Evolutionary conservation across 306 rosid species (phyloP).

Genomic region (Trifolium subterraneum): DNA sequence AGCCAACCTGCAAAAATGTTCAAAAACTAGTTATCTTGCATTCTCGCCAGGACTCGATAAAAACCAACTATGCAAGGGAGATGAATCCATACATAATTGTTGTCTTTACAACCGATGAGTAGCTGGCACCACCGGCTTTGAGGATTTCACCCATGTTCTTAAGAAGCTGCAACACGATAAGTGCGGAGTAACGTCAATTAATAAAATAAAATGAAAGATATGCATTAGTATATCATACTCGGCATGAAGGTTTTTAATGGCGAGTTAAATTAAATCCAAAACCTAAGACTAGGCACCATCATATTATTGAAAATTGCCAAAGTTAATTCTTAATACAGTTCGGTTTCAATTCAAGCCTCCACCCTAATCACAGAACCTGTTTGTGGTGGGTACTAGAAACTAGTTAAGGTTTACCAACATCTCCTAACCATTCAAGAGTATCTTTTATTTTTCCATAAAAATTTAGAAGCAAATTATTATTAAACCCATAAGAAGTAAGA

Average conservation of each 20-base stretch:
- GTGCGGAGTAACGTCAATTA: background rate
- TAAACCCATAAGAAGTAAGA: no score
- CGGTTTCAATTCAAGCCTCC: no score
- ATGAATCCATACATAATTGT: conserved; percentile 69
- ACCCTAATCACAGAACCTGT: no score
- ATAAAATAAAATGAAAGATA: background rate
- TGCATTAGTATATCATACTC: no score
- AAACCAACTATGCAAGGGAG: background rate
- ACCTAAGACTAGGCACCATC: background rate
- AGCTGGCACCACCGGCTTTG: conserved; percentile 77
- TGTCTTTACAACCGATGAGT: conserved; percentile 87
- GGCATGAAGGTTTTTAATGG: background rate
- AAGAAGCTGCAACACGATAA: conserved; percentile 56
- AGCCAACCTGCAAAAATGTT: conserved; percentile 74
- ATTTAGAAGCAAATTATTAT: no score
- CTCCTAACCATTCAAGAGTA: no score
- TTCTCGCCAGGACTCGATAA: background rate
- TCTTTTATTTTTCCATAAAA: no score
- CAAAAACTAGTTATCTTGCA: conserved; percentile 19
- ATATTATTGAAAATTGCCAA: background rate
- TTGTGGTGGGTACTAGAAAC: no score
- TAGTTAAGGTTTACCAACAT: no score
- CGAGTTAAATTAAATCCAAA: background rate
- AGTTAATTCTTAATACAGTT: background rate
- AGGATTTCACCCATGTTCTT: conserved; percentile 95